Conservation (phyloP, 2,329 filamentous ascomycete genomes). For the Diaporthe caulivora region DNA sequence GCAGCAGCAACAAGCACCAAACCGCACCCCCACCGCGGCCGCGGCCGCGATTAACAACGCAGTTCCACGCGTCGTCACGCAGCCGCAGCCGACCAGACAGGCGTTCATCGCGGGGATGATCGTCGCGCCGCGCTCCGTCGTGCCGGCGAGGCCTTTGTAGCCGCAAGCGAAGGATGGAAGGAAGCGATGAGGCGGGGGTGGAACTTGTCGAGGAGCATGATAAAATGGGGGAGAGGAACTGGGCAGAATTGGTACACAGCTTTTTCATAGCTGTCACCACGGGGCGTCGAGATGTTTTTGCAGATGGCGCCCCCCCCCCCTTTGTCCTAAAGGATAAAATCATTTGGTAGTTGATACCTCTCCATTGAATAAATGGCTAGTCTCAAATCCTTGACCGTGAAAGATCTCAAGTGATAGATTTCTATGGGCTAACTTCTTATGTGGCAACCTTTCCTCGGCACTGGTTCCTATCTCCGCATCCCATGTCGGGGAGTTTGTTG, state of each 20-base stretch:
- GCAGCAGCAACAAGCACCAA: no score
- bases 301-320: background rate
- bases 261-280: background rate
- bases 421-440: background rate
- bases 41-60: no score
- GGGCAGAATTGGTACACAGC: background rate
- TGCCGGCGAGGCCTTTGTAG: background rate
- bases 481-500: no score
- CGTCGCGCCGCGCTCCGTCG: background rate
- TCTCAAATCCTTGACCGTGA: background rate
- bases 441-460: background rate
- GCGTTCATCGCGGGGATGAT: background rate
- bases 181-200: background rate
- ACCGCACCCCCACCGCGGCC: no score
- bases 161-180: background rate
- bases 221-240: background rate
- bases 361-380: background rate
- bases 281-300: background rate
- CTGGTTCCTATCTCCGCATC: background rate
- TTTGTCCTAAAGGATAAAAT: background rate
- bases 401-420: background rate
- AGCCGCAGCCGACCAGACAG: background rate
- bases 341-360: conserved; percentile 2
- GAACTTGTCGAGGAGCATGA: no score
- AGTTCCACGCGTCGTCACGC: background rate